Base-by-base conservation (phyloP, 192 early-diverging fungal species). In the Spizellomyces sp. region DNA sequence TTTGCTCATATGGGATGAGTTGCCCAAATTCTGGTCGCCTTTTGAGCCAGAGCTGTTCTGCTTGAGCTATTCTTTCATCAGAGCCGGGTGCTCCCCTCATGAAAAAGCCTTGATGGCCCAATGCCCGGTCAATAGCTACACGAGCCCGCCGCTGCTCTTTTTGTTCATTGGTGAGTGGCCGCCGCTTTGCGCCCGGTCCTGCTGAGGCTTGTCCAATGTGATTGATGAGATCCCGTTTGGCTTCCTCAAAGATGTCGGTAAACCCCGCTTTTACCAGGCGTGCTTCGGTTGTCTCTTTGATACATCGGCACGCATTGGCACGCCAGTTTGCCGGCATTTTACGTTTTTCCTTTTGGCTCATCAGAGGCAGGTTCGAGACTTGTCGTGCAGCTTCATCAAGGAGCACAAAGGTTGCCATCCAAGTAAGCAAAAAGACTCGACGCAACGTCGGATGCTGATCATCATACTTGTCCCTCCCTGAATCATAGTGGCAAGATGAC, bases 371-470 rank as follows among this genome's bases (percentile, higher is more conserved):
- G 21, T 19, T 12, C 9, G 14, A 10, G 54, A 56, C n/a, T n/a
- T n/a, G n/a, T n/a, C n/a, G n/a, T n/a, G n/a, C n/a, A n/a, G n/a
- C 69, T 12, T 61, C 58, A 7, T 70, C 70, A 47, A 71, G 12
- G 50, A 71, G 45, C 10, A 60, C 64, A 66, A 73, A 66, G 36
- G 71, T 66, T n/a, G 48, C 71, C 44, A 73, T 66, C 71, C 71
- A 73, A 12, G 71, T 45, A 8, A 73, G 47, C 14, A 66, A 36
- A 12, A 73, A 14, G 8, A 73, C 58, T 9, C 58, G 50, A 10
- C 71, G 63, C 9, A 73, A 19, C 12, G 27, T 8, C 5, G 71
- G 43, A 36, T 52, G 64, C 45, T 71, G 70, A 6, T 64, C 61
- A 10, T 62, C 70, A 36, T 73, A 73, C 46, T 73, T 73, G 55